Evolutionary conservation across 2,329 filamentous ascomycete genomes (phyloP), one percentile per base, ranked within the genome.

Genomic region (Colletotrichum caudatum): DNA sequence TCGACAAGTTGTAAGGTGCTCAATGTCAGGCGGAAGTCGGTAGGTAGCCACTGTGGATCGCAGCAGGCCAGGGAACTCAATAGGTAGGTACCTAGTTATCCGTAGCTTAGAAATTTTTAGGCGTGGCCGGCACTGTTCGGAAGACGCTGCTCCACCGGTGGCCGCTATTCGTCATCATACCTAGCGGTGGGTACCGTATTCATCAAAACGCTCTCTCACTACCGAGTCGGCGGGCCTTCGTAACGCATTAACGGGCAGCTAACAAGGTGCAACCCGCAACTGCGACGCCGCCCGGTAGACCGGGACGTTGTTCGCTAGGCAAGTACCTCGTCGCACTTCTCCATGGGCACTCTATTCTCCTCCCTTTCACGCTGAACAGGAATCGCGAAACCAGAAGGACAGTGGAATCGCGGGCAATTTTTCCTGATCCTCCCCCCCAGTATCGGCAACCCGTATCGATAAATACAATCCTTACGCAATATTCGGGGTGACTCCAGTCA

Each of bases 161-260:
- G 53, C 58, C 69, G 66, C 66, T 57, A 69, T 69, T 69, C 69
- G 65, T 72, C 69, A 69, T 72, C 65, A 64, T 44, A 29, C 29
- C 29, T 29, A 69, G 48, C 41, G 48, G 69, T 72, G 69, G 69
- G 65, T 65, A 33, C 39, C 18, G 20, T 69, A 69, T 72, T 64
- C 69, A 69, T 60, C 14, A 72, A 72, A 72, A 51, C 66, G 56
- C 39, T 44, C n/a, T 46, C 29, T 41, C 53, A 69, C 54, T 71
- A 71, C 60, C 59, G 59, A 54, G 54, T 64, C 62, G 57, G 23
- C 37, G 62, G 56, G 39, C 48, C 39, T 61, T 48, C 46, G 67
- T 70, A 70, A 41, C 50, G 56, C 67, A 62, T 61, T 70, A 70
- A 61, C 67, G 67, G 41, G 50, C 50, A 66, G 56, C 41, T 66